These are phyloP conservation scores for Abrus pulchellus DNA, from an alignment of 306 rosid species.

Conservation along the genomic window DNA sequence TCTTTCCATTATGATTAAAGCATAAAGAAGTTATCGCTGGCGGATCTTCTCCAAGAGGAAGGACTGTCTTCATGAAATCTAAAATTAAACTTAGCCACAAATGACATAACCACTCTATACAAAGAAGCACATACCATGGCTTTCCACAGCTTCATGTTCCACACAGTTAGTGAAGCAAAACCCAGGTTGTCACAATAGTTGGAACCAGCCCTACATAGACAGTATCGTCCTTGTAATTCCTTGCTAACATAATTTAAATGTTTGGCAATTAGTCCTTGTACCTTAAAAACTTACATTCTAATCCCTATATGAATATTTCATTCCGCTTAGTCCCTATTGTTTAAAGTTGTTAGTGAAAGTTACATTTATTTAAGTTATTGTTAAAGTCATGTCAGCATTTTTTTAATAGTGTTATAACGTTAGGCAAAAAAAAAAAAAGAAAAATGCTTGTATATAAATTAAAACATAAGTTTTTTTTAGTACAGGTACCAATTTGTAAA, in stretches of 20 bases:
- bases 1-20: slow-evolving; percentile 97
- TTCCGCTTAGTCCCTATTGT: too few species aligned
- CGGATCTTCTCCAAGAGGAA: slow-evolving; percentile 98
- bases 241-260: background rate
- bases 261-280: too few species aligned
- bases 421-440: too few species aligned
- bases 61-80: slow-evolving; percentile 88
- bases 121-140: slow-evolving; percentile 78
- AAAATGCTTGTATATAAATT: too few species aligned
- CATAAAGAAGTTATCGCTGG: slow-evolving; percentile 96
- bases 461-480: too few species aligned
- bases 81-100: slow-evolving; percentile 59
- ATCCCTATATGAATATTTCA: too few species aligned
- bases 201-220: slow-evolving; percentile 69
- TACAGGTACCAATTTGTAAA: too few species aligned
- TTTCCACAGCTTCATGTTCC: slow-evolving; percentile 99
- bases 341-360: too few species aligned
- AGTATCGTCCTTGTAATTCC: slow-evolving; percentile 22
- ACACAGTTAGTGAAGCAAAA: slow-evolving; percentile 86
- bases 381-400: too few species aligned
- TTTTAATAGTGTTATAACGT: too few species aligned
- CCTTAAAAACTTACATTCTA: too few species aligned
- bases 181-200: slow-evolving; percentile 70
- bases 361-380: too few species aligned
- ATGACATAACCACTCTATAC: slow-evolving; percentile 39